Conservation (phyloP, 768 basidiomycete genomes). For the Kwoniella sp. region DNA sequence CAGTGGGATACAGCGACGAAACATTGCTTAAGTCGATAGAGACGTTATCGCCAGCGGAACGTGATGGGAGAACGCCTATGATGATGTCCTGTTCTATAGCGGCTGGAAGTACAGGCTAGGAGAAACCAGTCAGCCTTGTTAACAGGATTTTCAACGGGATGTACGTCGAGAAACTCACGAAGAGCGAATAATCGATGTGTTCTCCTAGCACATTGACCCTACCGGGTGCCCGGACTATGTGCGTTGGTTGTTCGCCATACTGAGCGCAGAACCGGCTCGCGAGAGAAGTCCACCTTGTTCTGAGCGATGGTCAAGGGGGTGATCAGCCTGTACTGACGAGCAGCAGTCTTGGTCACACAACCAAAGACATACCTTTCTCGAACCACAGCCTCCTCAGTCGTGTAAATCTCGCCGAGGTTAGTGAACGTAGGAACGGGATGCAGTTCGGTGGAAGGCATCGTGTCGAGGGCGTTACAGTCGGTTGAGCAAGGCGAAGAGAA, state of each 20-base stretch:
- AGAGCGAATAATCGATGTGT: constrained; percentile 52
- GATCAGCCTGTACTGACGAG: too few relatives aligned
- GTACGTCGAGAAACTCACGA: constrained; percentile 21
- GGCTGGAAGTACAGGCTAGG: constrained; percentile 72
- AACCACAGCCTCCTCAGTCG: neutral
- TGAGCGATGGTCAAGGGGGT: neutral
- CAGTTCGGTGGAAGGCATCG: neutral
- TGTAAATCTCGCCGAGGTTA: neutral
- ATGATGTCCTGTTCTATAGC: constrained; percentile 82
- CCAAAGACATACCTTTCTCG: constrained; percentile 1
- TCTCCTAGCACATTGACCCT: constrained; percentile 51
- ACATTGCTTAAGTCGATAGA: constrained; percentile 12
- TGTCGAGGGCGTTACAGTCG: too few relatives aligned
- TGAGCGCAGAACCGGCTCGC: constrained; percentile 20
- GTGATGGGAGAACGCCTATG: constrained; percentile 65
- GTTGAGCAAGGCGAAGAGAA: too few relatives aligned
- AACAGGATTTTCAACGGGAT: neutral
- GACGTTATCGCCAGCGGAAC: constrained; percentile 26
- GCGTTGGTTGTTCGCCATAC: constrained; percentile 32
- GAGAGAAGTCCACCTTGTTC: neutral
- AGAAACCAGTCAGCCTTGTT: neutral
- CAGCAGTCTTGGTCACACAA: neutral
- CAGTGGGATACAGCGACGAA: constrained; percentile 14
- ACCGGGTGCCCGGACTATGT: constrained; percentile 48
- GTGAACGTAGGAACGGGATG: neutral